Conservation (phyloP, 1,139 yeast genomes). For the Kodamaea fungicola region DNA sequence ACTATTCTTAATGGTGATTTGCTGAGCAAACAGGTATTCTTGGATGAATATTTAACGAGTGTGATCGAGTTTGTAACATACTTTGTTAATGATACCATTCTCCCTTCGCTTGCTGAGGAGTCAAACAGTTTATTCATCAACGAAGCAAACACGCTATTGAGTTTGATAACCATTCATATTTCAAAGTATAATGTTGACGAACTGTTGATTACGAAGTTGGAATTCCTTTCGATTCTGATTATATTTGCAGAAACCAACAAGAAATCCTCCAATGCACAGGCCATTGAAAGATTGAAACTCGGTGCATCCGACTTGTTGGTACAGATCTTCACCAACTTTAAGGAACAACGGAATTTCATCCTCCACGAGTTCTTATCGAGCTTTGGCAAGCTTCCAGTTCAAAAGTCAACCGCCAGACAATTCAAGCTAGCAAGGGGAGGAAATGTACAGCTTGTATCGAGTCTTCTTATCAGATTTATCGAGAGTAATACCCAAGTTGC, state of each 20-base stretch:
- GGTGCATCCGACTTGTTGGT: constrained; percentile 36
- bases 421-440: constrained; percentile 42
- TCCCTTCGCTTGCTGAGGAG: constrained; percentile 14
- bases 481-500: constrained; percentile 25
- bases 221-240: constrained; percentile 40
- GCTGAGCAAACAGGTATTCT: constrained; percentile 38
- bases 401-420: constrained; percentile 41
- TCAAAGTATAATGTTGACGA: constrained; percentile 36
- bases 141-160: constrained; percentile 4
- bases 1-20: constrained; percentile 37
- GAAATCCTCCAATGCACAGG: constrained; percentile 9
- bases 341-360: constrained; percentile 56
- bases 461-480: constrained; percentile 42
- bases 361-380: constrained; percentile 57
- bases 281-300: constrained; percentile 30
- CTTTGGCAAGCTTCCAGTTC: constrained; percentile 45
- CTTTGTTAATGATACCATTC: constrained; percentile 32
- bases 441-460: constrained; percentile 46
- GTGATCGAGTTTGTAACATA: constrained; percentile 38
- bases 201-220: constrained; percentile 45
- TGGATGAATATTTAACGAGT: constrained; percentile 42
- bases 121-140: constrained; percentile 3
- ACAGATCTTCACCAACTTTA: constrained; percentile 41
- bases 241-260: constrained; percentile 29
- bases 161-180: constrained; percentile 11